Evolutionary conservation across 306 rosid species (phyloP).

Genomic region (Sphenostylis stenocarpa): DNA sequence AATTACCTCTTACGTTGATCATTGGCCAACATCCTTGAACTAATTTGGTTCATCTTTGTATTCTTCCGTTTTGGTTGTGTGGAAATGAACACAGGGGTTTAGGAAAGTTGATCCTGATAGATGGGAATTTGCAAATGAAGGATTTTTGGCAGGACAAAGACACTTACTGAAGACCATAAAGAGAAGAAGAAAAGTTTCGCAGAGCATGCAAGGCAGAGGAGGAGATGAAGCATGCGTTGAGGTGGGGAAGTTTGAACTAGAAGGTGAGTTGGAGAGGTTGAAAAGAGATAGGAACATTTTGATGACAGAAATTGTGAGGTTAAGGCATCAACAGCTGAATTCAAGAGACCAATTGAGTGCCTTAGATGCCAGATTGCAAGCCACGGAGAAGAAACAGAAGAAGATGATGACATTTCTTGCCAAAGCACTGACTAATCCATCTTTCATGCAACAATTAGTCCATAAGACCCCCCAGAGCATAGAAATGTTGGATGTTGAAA

Average conservation of each 20-base stretch:
- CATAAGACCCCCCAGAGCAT: constrained; percentile 36
- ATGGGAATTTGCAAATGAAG: constrained; percentile 5
- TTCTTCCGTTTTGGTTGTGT: not conserved
- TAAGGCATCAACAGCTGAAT: constrained; percentile 64
- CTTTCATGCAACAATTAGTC: constrained; percentile 45
- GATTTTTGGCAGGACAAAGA: not conserved
- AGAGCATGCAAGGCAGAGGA: not conserved
- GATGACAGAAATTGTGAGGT: constrained; percentile 54
- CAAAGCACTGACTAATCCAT: constrained; percentile 53
- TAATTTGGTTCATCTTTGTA: not conserved
- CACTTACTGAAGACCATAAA: not conserved
- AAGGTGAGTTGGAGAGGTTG: constrained; percentile 53
- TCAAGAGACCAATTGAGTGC: constrained; percentile 42
- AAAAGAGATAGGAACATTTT: constrained; percentile 53
- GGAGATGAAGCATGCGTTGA: constrained; percentile 53
- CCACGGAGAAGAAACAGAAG: constrained; percentile 64
- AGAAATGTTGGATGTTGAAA: constrained; percentile 33
- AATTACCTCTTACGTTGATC: not conserved
- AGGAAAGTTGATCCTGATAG: not conserved
- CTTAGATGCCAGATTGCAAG: constrained; percentile 60
- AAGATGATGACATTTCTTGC: constrained; percentile 63
- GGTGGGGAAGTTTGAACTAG: constrained; percentile 44
- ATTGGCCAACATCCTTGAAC: not conserved
- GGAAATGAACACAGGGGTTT: not conserved
- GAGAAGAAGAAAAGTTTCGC: constrained; percentile 3